Base-by-base conservation (phyloP, 495 filamentous ascomycete species). In the Annulohypoxylon nitens region DNA sequence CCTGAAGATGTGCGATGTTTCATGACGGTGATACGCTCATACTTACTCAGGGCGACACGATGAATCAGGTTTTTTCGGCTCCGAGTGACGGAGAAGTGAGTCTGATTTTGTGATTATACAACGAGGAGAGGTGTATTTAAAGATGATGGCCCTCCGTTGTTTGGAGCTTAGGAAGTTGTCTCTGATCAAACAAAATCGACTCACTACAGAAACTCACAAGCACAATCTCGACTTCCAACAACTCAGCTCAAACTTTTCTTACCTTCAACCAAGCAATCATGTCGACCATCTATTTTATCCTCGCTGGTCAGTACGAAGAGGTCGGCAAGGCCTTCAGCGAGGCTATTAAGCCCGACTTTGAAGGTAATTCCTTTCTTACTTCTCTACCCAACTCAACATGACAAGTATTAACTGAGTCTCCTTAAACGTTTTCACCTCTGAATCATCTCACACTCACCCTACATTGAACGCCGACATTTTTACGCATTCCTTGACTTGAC, bases 291-390 rank as follows among this genome's bases (percentile, higher is more conserved):
- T 48, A 69, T 0, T n/a, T 75, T 12, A 69, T 72, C 47, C 69
- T 75, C 45, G 53, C 51, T 9, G 73, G 73, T 25, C 36, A 75
- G 30, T 72, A 25, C 39, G 69, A 71, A 48, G 53, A 64, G 37
- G 33, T 53, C 3, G 64, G 64, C 23, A 67, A 65, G 39, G 39
- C 63, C 41, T 75, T 75, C 60, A 61, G 48, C 54, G 73, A 75
- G 34, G 73, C 64, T 4, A 2, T 71, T 1, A 47, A 69, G 64
- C 73, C 73, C 14, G 60, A 71, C 53, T 75, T 61, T 8, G 68
- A 75, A 16, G 67, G 72, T 75, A 47, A 58, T 3, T 12, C 23
- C 7, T 41, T 14, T 30, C 33, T 41, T 14, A 25, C 9, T 3
- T 55, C 14, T 12, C 25, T 11, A 10, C 11, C 30, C 30, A 4